Conservation (phyloP, 1,284 basidiomycete genomes). For the Taiwanofungus camphoratus region DNA sequence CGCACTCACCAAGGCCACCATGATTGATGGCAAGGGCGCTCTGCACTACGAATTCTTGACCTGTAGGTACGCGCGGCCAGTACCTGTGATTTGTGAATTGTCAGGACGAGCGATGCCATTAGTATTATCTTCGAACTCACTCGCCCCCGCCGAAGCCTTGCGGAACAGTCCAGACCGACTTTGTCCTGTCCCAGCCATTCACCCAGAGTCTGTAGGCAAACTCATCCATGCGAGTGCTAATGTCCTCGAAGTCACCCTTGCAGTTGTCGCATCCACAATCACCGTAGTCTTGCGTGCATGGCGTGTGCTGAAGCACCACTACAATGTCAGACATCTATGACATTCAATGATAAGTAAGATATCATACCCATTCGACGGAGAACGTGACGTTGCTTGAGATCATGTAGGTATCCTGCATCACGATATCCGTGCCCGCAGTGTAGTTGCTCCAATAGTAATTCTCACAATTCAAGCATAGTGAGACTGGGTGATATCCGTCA, state of each 20-base stretch:
- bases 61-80: slow-evolving; percentile 62
- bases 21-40: slow-evolving; percentile 65
- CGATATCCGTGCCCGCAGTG: slow-evolving; percentile 53
- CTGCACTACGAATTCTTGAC: slow-evolving; percentile 62
- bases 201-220: slow-evolving; percentile 51
- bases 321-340: too few relatives aligned
- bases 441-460: slow-evolving; percentile 62
- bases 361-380: slow-evolving; percentile 42
- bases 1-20: slow-evolving; percentile 48
- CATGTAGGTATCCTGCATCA: slow-evolving; percentile 53
- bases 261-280: slow-evolving; percentile 65
- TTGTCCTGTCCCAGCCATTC: slow-evolving; percentile 58
- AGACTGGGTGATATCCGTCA: slow-evolving; percentile 73
- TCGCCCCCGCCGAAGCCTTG: slow-evolving; percentile 64
- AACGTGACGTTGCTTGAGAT: slow-evolving; percentile 66
- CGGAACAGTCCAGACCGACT: slow-evolving; percentile 70
- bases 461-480: slow-evolving; percentile 69
- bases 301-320: slow-evolving; percentile 28
- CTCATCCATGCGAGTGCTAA: slow-evolving; percentile 57
- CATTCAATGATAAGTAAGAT: not conserved
- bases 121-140: slow-evolving; percentile 32
- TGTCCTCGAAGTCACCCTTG: slow-evolving; percentile 49
- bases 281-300: slow-evolving; percentile 57
- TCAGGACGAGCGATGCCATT: too few relatives aligned
- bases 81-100: too few relatives aligned